Base-by-base conservation (phyloP, 306 rosid species). In the Vigna unguiculata region DNA sequence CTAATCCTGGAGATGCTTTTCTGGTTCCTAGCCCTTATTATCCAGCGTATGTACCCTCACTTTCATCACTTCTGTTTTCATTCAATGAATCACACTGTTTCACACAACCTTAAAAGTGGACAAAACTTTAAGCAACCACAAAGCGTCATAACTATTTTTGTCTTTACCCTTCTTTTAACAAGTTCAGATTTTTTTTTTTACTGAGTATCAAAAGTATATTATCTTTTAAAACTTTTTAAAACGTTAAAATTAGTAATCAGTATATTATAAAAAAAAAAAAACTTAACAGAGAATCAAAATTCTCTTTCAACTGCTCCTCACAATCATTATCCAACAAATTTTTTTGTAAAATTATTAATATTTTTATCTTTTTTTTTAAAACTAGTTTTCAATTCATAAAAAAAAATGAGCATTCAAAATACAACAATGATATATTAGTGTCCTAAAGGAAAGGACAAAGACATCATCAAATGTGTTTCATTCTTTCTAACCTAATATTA, bases 1-100 rank as follows among this genome's bases (percentile, higher is more conserved):
- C 97, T 7, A 72, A 95, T 84, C 96, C 90, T 1, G 97, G 96
- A 16, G 99, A 95, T 19, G 97, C 96, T 68, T 95, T 95, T 78
- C 82, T 95, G 34, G 88, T 92, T 63, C 99, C 99, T 8, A 81
- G 92, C 17, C 99, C 99, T 67, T 95, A 81, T 74, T 95, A 95
- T 87, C 96, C 99, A 80, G 97, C 92, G 99, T 95, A 87, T 45
- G 92, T 63, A 78, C 21, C 83, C 76, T 83, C 47, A 16, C 68
- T 72, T 57, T 71, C 72, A 53, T 46, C 4, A 4, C 62, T 7
- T 32, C 0, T 34, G 62, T 36, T 40, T 49, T 48, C 43, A 58
- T 85, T 82, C 84, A 65, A 16, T 85, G 77, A 43, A 82, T 75
- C 30, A 14, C 53, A 55, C 75, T 78, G 13, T 82, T 54, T 51